phyloP scores from a whole-genome alignment of 768 basidiomycete species.

The Scleroderma bovista region DNA sequence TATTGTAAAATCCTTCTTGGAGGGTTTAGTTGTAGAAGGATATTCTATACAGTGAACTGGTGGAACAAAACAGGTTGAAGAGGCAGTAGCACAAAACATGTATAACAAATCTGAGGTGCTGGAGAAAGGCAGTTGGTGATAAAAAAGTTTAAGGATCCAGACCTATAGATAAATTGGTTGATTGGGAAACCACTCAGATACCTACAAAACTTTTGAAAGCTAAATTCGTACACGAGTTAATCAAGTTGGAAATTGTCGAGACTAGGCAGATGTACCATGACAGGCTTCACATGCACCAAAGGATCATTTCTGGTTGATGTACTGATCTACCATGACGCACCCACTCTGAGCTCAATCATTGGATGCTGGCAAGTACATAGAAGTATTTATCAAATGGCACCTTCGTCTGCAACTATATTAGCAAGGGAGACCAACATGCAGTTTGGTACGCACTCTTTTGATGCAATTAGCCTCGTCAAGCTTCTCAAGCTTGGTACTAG shows the following conservation, averaged over 20 bases:
- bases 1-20: conserved; percentile 25
- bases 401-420: conserved; percentile 21
- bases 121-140: too few species aligned
- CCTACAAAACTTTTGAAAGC: too few species aligned
- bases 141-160: too few species aligned
- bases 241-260: too few species aligned
- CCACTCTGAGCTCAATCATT: background rate
- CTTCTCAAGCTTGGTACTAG: conserved; percentile 95
- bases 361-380: conserved; percentile 22
- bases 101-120: too few species aligned
- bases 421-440: background rate
- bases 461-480: conserved; percentile 88
- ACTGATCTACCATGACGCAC: too few species aligned
- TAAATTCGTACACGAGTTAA: too few species aligned
- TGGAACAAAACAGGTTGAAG: background rate
- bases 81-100: background rate
- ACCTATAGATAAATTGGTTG: too few species aligned
- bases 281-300: too few species aligned
- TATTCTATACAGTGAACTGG: conserved; percentile 17
- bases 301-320: too few species aligned
- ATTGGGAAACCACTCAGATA: too few species aligned
- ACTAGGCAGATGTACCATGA: too few species aligned
- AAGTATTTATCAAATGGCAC: conserved; percentile 30
- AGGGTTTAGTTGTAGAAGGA: conserved; percentile 27
- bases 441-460: conserved; percentile 52